Evolutionary conservation across 2,329 filamentous ascomycete species (phyloP).

Genomic region (Capronia epimyces): DNA sequence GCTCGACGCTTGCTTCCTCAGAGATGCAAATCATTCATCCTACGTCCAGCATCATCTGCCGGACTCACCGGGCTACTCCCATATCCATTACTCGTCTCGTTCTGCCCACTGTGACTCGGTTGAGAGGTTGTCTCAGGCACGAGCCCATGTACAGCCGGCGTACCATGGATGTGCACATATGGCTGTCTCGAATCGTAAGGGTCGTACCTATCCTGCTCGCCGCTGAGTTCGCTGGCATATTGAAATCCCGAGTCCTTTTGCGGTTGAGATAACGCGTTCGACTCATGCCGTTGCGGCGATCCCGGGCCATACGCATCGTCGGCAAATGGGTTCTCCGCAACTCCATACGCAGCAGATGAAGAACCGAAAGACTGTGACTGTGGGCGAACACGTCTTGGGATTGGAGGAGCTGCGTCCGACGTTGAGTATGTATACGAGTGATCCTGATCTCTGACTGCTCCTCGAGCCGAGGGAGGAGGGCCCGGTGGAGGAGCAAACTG

Average conservation of each 20-base stretch:
- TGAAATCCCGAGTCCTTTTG: conserved; percentile 12
- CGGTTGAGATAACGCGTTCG: conserved; percentile 14
- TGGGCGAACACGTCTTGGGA: conserved; percentile 14
- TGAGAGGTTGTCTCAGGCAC: conserved; percentile 20
- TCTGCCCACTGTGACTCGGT: background rate
- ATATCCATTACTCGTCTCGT: conserved; percentile 2
- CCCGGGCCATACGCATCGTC: conserved; percentile 23
- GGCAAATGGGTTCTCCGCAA: conserved; percentile 27
- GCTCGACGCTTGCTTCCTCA: conserved; percentile 1
- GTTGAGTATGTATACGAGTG: conserved; percentile 17
- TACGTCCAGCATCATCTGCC: conserved; percentile 15
- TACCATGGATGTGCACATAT: conserved; percentile 25
- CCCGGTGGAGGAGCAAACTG: conserved; percentile 22
- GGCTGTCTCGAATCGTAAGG: conserved; percentile 17
- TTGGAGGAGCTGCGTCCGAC: conserved; percentile 18
- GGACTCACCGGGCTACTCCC: conserved; percentile 12
- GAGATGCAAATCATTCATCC: conserved; percentile 23
- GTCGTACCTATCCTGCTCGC: conserved; percentile 12
- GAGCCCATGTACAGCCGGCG: conserved; percentile 19
- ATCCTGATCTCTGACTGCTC: conserved; percentile 15
- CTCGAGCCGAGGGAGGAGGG: conserved; percentile 16
- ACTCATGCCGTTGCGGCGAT: conserved; percentile 5
- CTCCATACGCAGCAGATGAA: conserved; percentile 18
- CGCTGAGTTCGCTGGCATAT: conserved; percentile 9
- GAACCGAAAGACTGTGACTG: no score